These are phyloP conservation scores for Nigrospora oryzae DNA, from an alignment of 2,329 filamentous ascomycete species.

Conservation along the genomic window DNA sequence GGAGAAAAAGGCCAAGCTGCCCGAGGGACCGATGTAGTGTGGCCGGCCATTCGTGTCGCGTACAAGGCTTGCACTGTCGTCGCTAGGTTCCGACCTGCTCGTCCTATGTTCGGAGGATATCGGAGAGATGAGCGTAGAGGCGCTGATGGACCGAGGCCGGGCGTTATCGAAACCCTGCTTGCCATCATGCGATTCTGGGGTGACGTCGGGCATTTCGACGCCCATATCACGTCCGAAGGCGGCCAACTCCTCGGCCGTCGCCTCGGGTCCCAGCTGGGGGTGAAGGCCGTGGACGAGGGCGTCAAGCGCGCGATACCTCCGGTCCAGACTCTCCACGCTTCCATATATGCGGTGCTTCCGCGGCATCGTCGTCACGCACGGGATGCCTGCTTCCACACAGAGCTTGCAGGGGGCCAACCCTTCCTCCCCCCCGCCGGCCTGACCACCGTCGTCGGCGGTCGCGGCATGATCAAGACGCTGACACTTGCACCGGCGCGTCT, in stretches of 20 bases:
- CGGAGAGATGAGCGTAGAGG: not conserved
- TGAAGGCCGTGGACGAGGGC: conserved; percentile 30
- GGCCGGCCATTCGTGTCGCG: conserved; percentile 11
- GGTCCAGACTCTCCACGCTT: conserved; percentile 33
- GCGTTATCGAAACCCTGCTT: not conserved
- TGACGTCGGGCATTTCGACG: conserved; percentile 24
- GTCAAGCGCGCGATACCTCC: conserved; percentile 31
- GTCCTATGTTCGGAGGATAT: not conserved
- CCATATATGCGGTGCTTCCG: conserved; percentile 35
- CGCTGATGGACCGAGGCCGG: not conserved
- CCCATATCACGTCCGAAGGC: conserved; percentile 26
- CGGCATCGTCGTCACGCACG: conserved; percentile 31
- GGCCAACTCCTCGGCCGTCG: conserved; percentile 26
- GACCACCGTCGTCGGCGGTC: conserved; percentile 1
- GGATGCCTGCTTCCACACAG: conserved; percentile 26
- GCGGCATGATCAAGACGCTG: conserved; percentile 11
- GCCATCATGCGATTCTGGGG: conserved; percentile 1
- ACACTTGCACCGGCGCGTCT: conserved; percentile 25
- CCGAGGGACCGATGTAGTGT: conserved; percentile 15
- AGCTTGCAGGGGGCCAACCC: conserved; percentile 24
- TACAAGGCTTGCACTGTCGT: conserved; percentile 7
- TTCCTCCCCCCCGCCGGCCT: conserved; percentile 6
- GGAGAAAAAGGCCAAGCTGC: conserved; percentile 11
- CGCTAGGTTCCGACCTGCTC: not conserved
- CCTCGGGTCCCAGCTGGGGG: conserved; percentile 25